These are phyloP conservation scores for Xylariaceae sp. DNA, from an alignment of 2,329 filamentous ascomycete genomes.

Conservation along the genomic window DNA sequence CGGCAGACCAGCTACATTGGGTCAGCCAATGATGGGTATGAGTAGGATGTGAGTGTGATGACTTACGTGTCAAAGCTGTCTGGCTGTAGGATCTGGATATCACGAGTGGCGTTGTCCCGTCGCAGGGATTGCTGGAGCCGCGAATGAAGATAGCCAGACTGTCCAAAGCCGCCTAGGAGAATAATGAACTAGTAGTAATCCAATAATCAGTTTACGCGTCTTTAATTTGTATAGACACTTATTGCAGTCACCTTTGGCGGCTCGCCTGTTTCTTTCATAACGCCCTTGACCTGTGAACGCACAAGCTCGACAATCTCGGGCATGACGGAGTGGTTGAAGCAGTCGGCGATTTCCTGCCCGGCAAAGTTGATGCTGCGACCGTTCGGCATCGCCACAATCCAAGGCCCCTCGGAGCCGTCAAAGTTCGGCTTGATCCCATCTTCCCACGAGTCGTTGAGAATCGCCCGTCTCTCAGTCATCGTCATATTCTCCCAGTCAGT, in stretches of 20 bases:
- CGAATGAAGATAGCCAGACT: not conserved
- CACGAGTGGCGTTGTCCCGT: not conserved
- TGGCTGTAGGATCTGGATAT: not conserved
- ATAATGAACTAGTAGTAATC: not conserved
- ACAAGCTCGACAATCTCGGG: not conserved
- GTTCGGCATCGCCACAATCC: not conserved
- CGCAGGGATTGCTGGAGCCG: not conserved
- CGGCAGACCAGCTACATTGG: not conserved
- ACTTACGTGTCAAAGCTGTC: not conserved
- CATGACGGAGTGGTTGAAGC: not conserved
- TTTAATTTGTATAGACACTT: not conserved
- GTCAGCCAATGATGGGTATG: not conserved
- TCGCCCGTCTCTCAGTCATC: not conserved
- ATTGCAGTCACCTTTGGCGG: not conserved
- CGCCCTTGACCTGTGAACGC: not conserved
- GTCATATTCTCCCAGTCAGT: not conserved
- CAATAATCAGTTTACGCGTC: not conserved
- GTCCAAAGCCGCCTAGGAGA: not conserved
- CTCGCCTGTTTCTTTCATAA: not conserved
- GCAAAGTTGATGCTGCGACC: not conserved
- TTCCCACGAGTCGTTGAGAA: not conserved
- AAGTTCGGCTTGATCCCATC: not conserved
- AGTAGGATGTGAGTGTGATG: not conserved
- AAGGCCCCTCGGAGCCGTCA: not conserved
- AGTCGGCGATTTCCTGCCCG: not conserved